A percentile compares a stretch with the other conserved stretches of the same genome.
Conservation (phyloP, 2,329 filamentous ascomycete genomes). For the Beauveria sp. region DNA sequence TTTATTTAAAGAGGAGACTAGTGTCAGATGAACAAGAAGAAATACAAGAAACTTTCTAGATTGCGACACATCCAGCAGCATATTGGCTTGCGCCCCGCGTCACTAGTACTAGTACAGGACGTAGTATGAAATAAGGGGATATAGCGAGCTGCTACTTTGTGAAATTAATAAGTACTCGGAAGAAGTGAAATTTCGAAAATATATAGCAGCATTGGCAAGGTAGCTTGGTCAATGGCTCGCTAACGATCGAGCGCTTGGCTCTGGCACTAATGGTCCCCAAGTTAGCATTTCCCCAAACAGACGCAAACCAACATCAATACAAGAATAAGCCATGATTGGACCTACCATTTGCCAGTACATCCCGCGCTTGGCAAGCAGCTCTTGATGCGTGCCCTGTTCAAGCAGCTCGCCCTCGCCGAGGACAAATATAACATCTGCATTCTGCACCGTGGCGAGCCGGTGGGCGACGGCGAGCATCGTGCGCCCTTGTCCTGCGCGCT, state of each 20-base stretch:
- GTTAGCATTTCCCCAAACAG: slow-evolving; percentile 17
- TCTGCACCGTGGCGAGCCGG: slow-evolving; percentile 67
- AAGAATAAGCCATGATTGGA: no score
- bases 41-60: no score
- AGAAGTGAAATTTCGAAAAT: no score
- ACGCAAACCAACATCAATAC: slow-evolving; percentile 18
- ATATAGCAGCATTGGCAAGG: no score
- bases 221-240: background rate
- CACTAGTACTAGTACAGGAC: no score
- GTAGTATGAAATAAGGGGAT: no score
- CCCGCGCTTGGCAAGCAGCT: slow-evolving; percentile 42
- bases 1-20: no score
- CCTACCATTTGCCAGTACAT: slow-evolving; percentile 51
- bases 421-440: slow-evolving; percentile 72
- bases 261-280: slow-evolving; percentile 36
- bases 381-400: slow-evolving; percentile 46
- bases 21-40: no score
- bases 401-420: slow-evolving; percentile 55
- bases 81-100: no score
- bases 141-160: no score
- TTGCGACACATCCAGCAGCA: no score
- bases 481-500: slow-evolving; percentile 49
- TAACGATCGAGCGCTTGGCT: slow-evolving; percentile 50
- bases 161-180: no score
- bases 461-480: slow-evolving; percentile 74